Conservation (phyloP, 768 basidiomycete species). For the Mycena capillaripes region DNA sequence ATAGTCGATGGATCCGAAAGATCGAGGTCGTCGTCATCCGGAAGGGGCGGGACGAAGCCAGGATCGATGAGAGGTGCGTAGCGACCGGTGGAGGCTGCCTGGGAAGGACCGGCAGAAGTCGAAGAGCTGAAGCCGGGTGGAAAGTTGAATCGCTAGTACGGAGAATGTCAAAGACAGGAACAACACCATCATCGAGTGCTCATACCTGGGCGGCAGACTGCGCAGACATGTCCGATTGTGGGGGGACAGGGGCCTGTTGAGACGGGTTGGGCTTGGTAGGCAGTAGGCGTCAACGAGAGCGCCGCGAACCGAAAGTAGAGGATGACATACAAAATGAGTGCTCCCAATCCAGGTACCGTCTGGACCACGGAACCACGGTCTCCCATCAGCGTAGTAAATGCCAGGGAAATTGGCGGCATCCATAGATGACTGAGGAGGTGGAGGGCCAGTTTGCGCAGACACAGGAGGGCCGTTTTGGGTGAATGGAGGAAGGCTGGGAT, state of each 20-base stretch:
- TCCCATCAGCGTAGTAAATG: not conserved
- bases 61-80: not conserved
- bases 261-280: not conserved
- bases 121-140: not conserved
- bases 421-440: not conserved
- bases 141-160: not conserved
- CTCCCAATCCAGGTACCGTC: not conserved
- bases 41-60: not conserved
- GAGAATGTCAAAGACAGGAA: not conserved
- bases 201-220: not conserved
- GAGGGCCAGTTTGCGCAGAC: not conserved
- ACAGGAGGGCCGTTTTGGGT: not conserved
- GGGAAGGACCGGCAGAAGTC: not conserved
- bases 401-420: not conserved
- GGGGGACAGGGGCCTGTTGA: not conserved
- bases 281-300: not conserved
- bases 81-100: no score
- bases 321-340: not conserved
- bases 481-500: not conserved
- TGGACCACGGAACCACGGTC: not conserved
- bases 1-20: not conserved
- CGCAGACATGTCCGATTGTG: not conserved
- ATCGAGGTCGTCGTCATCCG: not conserved
- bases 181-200: not conserved
- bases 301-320: not conserved